Percentiles rank a stretch among this genome's conserved stretches.
Evolutionary conservation across 2,329 filamentous ascomycete genomes (phyloP).

Genomic region (Chaetomiaceae sp.): DNA sequence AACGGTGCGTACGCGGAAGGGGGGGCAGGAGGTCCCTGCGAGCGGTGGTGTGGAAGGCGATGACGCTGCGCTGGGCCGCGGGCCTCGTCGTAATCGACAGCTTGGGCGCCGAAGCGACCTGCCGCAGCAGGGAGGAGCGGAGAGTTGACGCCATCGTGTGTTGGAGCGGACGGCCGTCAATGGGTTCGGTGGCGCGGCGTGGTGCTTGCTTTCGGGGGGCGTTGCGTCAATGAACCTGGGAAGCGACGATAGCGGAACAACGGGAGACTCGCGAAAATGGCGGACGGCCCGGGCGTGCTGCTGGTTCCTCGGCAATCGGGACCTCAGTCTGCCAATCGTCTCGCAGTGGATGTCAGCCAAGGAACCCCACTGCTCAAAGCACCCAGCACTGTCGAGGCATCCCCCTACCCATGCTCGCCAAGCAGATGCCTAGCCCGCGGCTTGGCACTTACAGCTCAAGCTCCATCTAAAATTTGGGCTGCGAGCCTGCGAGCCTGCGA

Average conservation of each 20-base stretch:
- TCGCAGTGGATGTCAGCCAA: conserved; percentile 23
- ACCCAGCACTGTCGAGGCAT: no score
- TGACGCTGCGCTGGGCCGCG: conserved; percentile 28
- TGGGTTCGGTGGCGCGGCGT: conserved; percentile 16
- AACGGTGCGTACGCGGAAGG: conserved; percentile 64
- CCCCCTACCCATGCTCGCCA: no score
- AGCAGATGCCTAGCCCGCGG: no score
- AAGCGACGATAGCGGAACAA: conserved; percentile 25
- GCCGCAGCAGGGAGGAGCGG: conserved; percentile 50
- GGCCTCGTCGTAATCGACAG: conserved; percentile 11
- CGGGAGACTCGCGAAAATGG: conserved; percentile 18
- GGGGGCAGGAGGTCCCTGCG: conserved; percentile 72
- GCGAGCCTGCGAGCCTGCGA: no score
- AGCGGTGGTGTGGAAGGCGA: conserved; percentile 75
- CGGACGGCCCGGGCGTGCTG: conserved; percentile 14
- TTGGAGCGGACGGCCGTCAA: conserved; percentile 17
- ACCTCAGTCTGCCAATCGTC: conserved; percentile 19
- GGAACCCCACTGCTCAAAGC: conserved; percentile 11
- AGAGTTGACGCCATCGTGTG: conserved; percentile 50
- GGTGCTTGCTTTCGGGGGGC: conserved; percentile 17
- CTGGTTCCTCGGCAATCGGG: conserved; percentile 26
- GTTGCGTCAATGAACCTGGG: conserved; percentile 6
- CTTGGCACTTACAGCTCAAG: no score
- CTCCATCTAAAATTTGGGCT: no score
- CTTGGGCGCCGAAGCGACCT: conserved; percentile 32